Evolutionary conservation across 192 early-diverging fungal genomes (phyloP).

Genomic region (Blastocladiella britannica): DNA sequence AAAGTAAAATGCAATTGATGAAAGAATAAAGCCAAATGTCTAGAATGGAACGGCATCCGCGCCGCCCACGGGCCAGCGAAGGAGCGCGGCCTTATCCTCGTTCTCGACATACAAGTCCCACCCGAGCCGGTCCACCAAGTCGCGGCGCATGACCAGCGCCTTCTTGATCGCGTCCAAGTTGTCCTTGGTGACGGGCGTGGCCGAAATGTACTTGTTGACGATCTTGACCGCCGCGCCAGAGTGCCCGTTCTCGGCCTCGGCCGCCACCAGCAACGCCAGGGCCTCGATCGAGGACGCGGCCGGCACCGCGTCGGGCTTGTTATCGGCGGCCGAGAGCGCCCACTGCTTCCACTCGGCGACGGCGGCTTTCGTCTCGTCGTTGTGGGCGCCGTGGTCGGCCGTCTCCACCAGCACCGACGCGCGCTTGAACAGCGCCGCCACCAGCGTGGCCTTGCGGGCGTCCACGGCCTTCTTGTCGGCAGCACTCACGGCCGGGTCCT

Average conservation of each 20-base stretch:
- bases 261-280: constrained; percentile 31
- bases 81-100: constrained; percentile 12
- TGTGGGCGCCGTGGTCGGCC: constrained; percentile 7
- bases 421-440: neutral
- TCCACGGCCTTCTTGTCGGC: constrained; percentile 12
- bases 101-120: constrained; percentile 47
- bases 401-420: neutral
- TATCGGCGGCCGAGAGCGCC: too few species aligned
- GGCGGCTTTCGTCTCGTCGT: constrained; percentile 29
- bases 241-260: constrained; percentile 21
- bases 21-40: neutral
- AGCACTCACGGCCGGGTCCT: neutral
- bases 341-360: constrained; percentile 37
- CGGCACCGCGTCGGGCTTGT: constrained; percentile 24
- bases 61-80: constrained; percentile 5
- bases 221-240: constrained; percentile 50
- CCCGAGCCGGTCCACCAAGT: constrained; percentile 35
- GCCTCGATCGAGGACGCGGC: constrained; percentile 30
- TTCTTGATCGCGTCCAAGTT: constrained; percentile 32
- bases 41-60: constrained; percentile 8
- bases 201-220: constrained; percentile 44
- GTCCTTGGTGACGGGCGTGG: constrained; percentile 23
- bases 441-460: constrained; percentile 22
- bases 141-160: constrained; percentile 23
- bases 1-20: neutral